Percentiles rank a stretch among this genome's conserved stretches.
Evolutionary conservation across 2,329 filamentous ascomycete genomes (phyloP).

Genomic region (Remersonia thermophila): DNA sequence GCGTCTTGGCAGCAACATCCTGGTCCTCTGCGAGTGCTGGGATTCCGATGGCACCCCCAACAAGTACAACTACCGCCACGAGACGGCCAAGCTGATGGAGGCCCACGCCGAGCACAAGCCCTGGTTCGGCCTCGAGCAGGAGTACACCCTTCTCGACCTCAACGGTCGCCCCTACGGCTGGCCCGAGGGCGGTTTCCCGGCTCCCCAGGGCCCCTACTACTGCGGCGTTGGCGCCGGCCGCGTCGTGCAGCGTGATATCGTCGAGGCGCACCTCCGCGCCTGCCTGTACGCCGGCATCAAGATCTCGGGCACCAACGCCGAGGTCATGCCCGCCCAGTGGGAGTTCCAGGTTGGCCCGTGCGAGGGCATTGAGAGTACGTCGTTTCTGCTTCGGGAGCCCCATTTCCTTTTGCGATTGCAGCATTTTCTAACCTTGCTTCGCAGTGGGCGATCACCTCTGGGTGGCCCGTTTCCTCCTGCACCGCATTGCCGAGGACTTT

Average conservation of each 20-base stretch:
- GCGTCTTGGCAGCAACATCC: slow-evolving; percentile 36
- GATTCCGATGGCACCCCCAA: slow-evolving; percentile 75
- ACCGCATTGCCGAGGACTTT: slow-evolving; percentile 80
- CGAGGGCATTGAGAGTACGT: slow-evolving; percentile 67
- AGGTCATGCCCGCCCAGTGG: slow-evolving; percentile 76
- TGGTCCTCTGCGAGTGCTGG: slow-evolving; percentile 71
- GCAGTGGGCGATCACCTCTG: slow-evolving; percentile 91
- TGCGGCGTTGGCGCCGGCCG: slow-evolving; percentile 95
- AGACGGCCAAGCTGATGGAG: slow-evolving; percentile 81
- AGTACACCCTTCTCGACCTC: slow-evolving; percentile 85
- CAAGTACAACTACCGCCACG: slow-evolving; percentile 97
- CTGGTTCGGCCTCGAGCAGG: slow-evolving; percentile 90
- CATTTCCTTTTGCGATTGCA: background rate
- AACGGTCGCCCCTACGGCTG: slow-evolving; percentile 86
- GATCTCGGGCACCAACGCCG: slow-evolving; percentile 96
- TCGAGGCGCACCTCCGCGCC: slow-evolving; percentile 65
- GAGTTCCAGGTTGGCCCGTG: slow-evolving; percentile 95
- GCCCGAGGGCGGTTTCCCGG: slow-evolving; percentile 43
- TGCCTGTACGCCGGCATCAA: slow-evolving; percentile 81
- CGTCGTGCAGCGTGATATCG: slow-evolving; percentile 95
- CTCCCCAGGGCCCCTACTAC: slow-evolving; percentile 86
- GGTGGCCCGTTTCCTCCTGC: slow-evolving; percentile 79
- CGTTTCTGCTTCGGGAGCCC: too few species aligned
- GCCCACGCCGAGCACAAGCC: slow-evolving; percentile 69
- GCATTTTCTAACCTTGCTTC: slow-evolving; percentile 2